Evolutionary conservation across 495 filamentous ascomycete species (phyloP).

Genomic region (Mytilinidion resinicola): DNA sequence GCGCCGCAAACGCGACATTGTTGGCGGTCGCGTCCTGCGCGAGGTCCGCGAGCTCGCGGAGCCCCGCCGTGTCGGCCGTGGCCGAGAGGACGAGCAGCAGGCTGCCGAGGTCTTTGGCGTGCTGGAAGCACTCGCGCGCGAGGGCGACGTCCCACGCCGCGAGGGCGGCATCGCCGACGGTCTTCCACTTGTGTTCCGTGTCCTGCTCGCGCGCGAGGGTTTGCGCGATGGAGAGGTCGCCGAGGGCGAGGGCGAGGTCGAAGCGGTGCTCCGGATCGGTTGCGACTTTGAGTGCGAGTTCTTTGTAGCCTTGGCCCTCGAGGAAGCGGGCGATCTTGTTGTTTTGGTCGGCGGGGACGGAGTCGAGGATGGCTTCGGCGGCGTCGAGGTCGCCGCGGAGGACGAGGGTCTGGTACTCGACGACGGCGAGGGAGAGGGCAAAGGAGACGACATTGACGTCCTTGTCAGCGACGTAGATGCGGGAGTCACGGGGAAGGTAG

Average conservation of each 20-base stretch:
- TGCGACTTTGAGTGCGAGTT: conserved; percentile 89
- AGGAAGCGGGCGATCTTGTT: conserved; percentile 98
- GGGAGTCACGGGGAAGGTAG: conserved; percentile 87
- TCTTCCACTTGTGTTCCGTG: conserved; percentile 96
- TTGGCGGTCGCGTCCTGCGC: conserved; percentile 71
- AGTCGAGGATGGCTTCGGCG: conserved; percentile 73
- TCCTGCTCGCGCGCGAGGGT: conserved; percentile 77
- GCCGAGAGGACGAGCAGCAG: conserved; percentile 81
- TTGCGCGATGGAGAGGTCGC: conserved; percentile 75
- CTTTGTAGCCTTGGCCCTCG: conserved; percentile 94
- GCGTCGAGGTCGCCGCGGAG: conserved; percentile 92
- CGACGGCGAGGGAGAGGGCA: conserved; percentile 82
- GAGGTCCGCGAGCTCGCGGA: conserved; percentile 61
- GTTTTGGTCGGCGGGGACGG: conserved; percentile 82
- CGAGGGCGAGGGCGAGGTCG: conserved; percentile 79
- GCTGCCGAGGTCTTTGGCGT: conserved; percentile 84
- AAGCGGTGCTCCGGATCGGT: conserved; percentile 96
- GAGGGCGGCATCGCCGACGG: conserved; percentile 85
- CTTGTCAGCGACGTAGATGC: conserved; percentile 91
- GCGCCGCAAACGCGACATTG: conserved; percentile 85
- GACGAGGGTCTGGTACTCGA: conserved; percentile 96
- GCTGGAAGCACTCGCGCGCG: conserved; percentile 85
- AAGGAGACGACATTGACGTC: conserved; percentile 89
- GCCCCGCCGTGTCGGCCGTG: conserved; percentile 66
- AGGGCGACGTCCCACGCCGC: conserved; percentile 77